Base-by-base conservation (phyloP, 352 stramenopile genomes). In the Phytophthora chlamydospora region DNA sequence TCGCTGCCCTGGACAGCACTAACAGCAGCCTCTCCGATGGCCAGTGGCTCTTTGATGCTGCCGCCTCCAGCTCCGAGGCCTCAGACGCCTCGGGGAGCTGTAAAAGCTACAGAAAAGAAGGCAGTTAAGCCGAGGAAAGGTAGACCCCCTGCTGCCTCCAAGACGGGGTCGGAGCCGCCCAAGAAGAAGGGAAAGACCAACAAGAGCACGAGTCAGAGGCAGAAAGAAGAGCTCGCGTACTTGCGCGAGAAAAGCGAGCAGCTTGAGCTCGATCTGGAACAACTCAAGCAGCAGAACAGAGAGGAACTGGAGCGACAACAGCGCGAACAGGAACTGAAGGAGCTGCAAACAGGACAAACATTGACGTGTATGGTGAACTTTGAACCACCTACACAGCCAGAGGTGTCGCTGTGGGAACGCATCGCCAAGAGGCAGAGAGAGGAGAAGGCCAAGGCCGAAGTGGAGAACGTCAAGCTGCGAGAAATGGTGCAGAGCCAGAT, bases 401-500 rank as follows among this genome's bases (percentile, higher is more conserved):
- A 72, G 31, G 52, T 63, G 6, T 75, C 68, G 14, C 35, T 80
- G 0, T 85, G 76, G 76, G 65, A 74, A 46, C 51, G 52, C 0
- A 79, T 77, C n/a, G 75, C 75, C 3, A 75, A 71, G 55, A 56
- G 66, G 2, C 75, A 84, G 43, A 52, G 57, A 17, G 65, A 74
- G 13, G 70, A 72, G 32, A 73, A 71, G 38, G 45, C 64, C 1
- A 73, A 71, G 35, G 60, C 73, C 2, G 66, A 76, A 16, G 50
- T 82, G 41, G 70, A 87, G 53, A 87, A 87, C 43, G 34, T 53
- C 1, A 83, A 83, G 52, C 60, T 87, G 35, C 59, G 62, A 1
- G 68, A 78, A 29, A 70, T 75, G 45, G 61, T 83, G 29, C 62
- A 83, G 36, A 73, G 51, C 2, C 73, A 87, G 39, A 71, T 78